These are phyloP conservation scores for Ceratobasidium sp. DNA, from an alignment of 1,284 basidiomycete species.

Conservation along the genomic window DNA sequence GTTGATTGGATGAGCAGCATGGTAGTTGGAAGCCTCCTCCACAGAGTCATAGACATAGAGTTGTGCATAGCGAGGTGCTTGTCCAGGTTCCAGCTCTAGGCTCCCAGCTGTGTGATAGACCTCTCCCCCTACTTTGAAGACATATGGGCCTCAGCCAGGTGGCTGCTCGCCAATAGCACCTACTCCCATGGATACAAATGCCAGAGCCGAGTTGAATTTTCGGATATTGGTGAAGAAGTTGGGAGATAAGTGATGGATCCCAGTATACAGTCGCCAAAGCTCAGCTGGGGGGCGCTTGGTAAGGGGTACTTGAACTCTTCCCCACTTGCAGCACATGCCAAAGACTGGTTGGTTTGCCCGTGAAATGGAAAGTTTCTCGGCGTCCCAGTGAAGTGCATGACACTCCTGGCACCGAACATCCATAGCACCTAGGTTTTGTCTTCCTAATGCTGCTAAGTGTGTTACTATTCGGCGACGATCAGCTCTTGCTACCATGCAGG, in stretches of 20 bases:
- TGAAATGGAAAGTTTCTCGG: background rate
- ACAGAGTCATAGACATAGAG: constrained; percentile 54
- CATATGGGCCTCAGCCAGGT: constrained; percentile 48
- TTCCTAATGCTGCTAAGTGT: background rate
- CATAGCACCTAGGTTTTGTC: background rate
- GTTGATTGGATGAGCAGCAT: constrained; percentile 47
- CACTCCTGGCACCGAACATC: background rate
- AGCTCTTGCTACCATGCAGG: background rate
- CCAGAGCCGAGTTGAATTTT: constrained; percentile 25
- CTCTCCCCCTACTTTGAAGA: constrained; percentile 54
- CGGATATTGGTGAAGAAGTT: constrained; percentile 28
- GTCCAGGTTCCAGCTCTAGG: no score
- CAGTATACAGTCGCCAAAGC: background rate
- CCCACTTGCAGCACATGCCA: background rate
- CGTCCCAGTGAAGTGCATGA: constrained; percentile 1
- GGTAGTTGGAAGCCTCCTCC: constrained; percentile 48
- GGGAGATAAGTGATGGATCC: background rate
- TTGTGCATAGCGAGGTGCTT: constrained; percentile 53
- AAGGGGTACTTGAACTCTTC: background rate
- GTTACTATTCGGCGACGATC: background rate
- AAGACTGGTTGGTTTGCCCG: background rate
- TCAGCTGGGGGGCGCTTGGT: background rate
- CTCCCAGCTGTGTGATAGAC: constrained; percentile 51
- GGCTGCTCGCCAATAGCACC: background rate
- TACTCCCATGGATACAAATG: constrained; percentile 21